Evolutionary conservation across 2,329 filamentous ascomycete species (phyloP).

Genomic region (Incumbomyces lentus): DNA sequence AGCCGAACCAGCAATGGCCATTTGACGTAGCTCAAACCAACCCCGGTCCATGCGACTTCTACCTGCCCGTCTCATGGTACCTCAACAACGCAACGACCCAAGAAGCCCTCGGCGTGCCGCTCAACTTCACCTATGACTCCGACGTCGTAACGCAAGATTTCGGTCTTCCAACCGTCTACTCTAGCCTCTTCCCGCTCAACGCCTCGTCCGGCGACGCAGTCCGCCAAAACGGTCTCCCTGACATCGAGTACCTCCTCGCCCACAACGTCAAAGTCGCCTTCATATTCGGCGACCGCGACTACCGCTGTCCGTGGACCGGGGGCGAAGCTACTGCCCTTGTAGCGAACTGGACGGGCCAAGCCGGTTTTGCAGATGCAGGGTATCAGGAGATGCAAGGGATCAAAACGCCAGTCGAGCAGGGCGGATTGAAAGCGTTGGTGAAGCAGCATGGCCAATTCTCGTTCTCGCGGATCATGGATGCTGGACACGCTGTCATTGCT

Average conservation of each 20-base stretch:
- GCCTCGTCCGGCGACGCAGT: conserved; percentile 21
- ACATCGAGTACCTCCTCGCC: conserved; percentile 41
- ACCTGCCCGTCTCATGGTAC: conserved; percentile 28
- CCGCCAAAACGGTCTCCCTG: conserved; percentile 20
- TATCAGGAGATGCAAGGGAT: conserved; percentile 34
- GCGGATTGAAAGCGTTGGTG: conserved; percentile 22
- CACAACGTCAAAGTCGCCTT: conserved; percentile 41
- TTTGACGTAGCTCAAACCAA: conserved; percentile 33
- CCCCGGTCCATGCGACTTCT: conserved; percentile 40
- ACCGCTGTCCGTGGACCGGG: conserved; percentile 47
- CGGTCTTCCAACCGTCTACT: background rate
- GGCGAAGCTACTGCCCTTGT: conserved; percentile 43
- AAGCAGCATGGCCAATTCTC: conserved; percentile 41
- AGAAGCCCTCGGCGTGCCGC: conserved; percentile 46
- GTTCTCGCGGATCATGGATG: conserved; percentile 38
- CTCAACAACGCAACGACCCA: conserved; percentile 50
- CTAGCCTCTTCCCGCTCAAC: too few relatives aligned
- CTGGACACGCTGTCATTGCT: conserved; percentile 40
- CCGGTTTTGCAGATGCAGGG: conserved; percentile 40
- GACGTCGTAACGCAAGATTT: conserved; percentile 38
- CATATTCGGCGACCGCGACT: conserved; percentile 45
- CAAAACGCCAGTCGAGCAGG: conserved; percentile 14
- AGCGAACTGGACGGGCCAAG: conserved; percentile 35
- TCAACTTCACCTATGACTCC: conserved; percentile 46
- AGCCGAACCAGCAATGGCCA: too few relatives aligned